Conservation (phyloP, 2,329 filamentous ascomycete species). For the Aspergillus sp. region DNA sequence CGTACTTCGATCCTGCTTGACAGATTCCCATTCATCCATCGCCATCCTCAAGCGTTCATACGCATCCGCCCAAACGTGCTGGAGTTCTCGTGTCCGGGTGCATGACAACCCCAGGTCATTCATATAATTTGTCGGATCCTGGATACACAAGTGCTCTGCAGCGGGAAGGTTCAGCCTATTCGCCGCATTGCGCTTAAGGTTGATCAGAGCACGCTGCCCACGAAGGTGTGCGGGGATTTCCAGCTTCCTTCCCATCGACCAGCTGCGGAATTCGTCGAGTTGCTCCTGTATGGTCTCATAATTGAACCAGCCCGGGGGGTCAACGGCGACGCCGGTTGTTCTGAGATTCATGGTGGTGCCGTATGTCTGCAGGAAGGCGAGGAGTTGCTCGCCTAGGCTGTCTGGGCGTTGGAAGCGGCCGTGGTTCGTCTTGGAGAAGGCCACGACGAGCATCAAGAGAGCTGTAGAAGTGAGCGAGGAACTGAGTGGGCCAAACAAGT, state of each 20-base stretch:
- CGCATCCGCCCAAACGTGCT: conserved; percentile 33
- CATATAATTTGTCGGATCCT: conserved; percentile 51
- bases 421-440: conserved; percentile 42
- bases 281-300: conserved; percentile 8
- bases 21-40: conserved; percentile 18
- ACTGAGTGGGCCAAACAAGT: conserved; percentile 39
- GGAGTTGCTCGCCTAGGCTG: conserved; percentile 37
- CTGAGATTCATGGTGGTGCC: conserved; percentile 36
- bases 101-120: conserved; percentile 50
- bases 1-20: too few relatives aligned
- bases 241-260: too few relatives aligned
- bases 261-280: neutral
- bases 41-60: conserved; percentile 17
- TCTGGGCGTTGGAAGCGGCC: conserved; percentile 20
- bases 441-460: conserved; percentile 50
- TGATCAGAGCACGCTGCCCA: conserved; percentile 34
- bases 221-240: conserved; percentile 21
- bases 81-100: conserved; percentile 44
- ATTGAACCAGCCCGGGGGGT: conserved; percentile 39
- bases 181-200: conserved; percentile 25
- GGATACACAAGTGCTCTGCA: conserved; percentile 43
- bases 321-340: conserved; percentile 42
- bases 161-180: conserved; percentile 19
- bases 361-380: conserved; percentile 46
- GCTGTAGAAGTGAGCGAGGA: conserved; percentile 49